Base-by-base conservation (phyloP, 257 asterid genomes). In the Linaria vulgaris region DNA sequence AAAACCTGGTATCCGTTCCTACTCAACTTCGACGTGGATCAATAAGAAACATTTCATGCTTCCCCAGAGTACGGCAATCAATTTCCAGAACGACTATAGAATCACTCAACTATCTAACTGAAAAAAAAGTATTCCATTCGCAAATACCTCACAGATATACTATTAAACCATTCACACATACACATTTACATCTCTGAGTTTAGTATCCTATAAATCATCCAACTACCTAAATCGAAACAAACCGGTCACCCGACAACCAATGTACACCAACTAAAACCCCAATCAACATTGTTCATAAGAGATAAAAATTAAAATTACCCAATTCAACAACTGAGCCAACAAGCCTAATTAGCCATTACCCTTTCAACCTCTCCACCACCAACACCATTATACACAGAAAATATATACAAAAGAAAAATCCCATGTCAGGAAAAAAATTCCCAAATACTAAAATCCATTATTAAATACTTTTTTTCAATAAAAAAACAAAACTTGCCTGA, bases 401-500 rank as follows among this genome's bases (percentile, higher is more conserved):
- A 9, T 25, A n/a, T n/a, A n/a, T n/a, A n/a, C n/a, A n/a, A n/a
- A n/a, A 55, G 34, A 23, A 11, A 53, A 6, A 22, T 24, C 63
- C 17, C n/a, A 5, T n/a, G n/a, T n/a, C n/a, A n/a, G n/a, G n/a
- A n/a, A n/a, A 39, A 22, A 8, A 50, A 12, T 22, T 21, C 11
- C 4, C 34, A 27, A 27, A 27, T 27, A 2, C 3, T 27, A 27
- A 27, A 27, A 27, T 27, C 34, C 34, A 27, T 6, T n/a, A 27
- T 27, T 27, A 22, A 25, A 53, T 14, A 48, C 43, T n/a, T n/a
- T n/a, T n/a, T n/a, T n/a, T 43, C 14, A 53, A 1, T 13, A 19
- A 48, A 22, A 0, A n/a, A 44, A 1, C 23, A 43, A 38, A 43
- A 49, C 74, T 68, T 63, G 69, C 83, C 83, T 66, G 81, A 75